These are phyloP conservation scores for Neonectria coccinea DNA, from an alignment of 2,329 filamentous ascomycete genomes.

Conservation along the genomic window DNA sequence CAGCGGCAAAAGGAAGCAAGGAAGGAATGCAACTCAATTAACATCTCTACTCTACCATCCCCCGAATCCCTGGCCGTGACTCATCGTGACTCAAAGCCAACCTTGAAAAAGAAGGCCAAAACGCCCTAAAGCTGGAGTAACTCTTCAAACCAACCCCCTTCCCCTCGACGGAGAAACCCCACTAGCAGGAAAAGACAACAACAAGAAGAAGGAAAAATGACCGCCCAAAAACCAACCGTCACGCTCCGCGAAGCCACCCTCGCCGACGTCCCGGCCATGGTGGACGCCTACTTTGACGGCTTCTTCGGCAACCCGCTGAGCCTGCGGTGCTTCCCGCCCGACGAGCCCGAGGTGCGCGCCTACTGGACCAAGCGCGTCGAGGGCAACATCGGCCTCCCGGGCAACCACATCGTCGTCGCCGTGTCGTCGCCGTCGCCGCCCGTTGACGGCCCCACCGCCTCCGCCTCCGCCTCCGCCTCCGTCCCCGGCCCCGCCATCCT, in stretches of 20 bases:
- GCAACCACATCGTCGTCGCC: constrained; percentile 49
- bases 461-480: constrained; percentile 5
- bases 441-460: background rate
- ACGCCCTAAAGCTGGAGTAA: background rate
- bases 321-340: constrained; percentile 45
- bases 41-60: background rate
- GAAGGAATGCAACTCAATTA: background rate
- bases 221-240: constrained; percentile 9
- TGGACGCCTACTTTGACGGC: constrained; percentile 46
- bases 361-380: constrained; percentile 40
- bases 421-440: constrained; percentile 18
- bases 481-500: constrained; percentile 32
- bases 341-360: constrained; percentile 38
- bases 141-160: too few relatives aligned
- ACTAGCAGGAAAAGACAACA: background rate
- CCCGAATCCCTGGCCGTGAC: background rate
- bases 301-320: constrained; percentile 50
- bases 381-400: constrained; percentile 45
- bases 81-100: constrained; percentile 10
- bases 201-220: constrained; percentile 21
- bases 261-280: constrained; percentile 48
- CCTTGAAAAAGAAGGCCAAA: background rate
- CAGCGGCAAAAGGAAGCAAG: background rate
- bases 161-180: too few relatives aligned
- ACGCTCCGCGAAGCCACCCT: constrained; percentile 54